Percentiles rank a stretch among this genome's conserved stretches.
Evolutionary conservation across 306 rosid species (phyloP).

Genomic region (Lathyrus tuberosus): DNA sequence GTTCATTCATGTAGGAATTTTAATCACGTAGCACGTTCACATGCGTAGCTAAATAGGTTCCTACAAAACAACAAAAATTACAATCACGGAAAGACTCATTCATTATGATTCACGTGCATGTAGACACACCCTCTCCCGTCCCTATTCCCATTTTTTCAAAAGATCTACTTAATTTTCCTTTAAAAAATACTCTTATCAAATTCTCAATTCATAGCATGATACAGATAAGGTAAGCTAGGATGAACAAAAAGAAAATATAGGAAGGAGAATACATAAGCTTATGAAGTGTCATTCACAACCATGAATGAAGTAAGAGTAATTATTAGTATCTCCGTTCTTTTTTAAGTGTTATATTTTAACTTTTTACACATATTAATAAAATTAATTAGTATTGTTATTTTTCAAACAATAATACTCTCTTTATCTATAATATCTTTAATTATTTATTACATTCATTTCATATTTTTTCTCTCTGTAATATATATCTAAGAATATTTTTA

Average conservation of each 20-base stretch:
- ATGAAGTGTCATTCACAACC: conserved; percentile 39
- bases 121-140: background rate
- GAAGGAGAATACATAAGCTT: conserved; percentile 26
- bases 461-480: no score
- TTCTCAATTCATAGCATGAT: conserved; percentile 2
- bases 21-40: conserved; percentile 16
- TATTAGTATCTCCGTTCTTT: background rate
- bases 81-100: conserved; percentile 33
- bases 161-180: background rate
- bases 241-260: conserved; percentile 4
- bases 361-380: no score
- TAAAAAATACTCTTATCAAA: background rate
- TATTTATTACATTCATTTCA: no score
- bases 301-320: conserved; percentile 37
- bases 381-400: no score
- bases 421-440: no score
- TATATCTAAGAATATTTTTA: no score
- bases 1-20: background rate
- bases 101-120: conserved; percentile 36
- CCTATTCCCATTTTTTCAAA: conserved; percentile 32
- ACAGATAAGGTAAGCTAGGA: background rate
- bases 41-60: conserved; percentile 18
- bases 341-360: no score
- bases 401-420: no score
- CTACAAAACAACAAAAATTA: conserved; percentile 34